Conservation (phyloP, 352 stramenopile genomes). For the Pythium vanterpoolii region DNA sequence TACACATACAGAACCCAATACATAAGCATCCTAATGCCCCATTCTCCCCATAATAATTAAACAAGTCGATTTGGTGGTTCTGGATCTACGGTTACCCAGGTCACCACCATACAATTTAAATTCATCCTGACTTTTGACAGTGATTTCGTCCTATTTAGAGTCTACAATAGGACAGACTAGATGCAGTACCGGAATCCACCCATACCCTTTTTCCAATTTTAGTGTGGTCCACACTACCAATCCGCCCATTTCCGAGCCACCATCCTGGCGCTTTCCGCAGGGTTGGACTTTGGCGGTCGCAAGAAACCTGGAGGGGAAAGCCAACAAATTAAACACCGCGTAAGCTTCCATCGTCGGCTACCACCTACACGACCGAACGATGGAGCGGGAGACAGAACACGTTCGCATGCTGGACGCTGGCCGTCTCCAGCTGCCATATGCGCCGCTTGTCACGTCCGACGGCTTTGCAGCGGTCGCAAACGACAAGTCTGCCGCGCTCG, state of each 20-base stretch:
- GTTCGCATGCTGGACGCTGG: slow-evolving; percentile 75
- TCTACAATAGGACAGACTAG: not conserved
- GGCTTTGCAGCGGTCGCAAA: slow-evolving; percentile 32
- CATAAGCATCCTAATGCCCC: too few relatives aligned
- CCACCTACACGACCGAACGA: not conserved
- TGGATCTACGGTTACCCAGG: too few relatives aligned
- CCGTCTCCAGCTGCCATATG: slow-evolving; percentile 41
- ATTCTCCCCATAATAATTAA: too few relatives aligned
- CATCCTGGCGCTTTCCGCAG: not conserved
- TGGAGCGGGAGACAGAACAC: slow-evolving; percentile 54
- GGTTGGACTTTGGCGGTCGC: not conserved
- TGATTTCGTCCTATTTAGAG: not conserved
- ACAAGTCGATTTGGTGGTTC: too few relatives aligned
- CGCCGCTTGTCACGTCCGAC: slow-evolving; percentile 25
- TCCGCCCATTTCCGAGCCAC: too few relatives aligned
- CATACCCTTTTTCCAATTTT: not conserved
- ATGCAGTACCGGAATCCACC: not conserved
- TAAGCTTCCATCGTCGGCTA: not conserved
- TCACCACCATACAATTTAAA: too few relatives aligned
- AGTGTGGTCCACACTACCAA: slow-evolving; percentile 1
- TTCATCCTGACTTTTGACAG: not conserved
- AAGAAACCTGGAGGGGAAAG: not conserved
- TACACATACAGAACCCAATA: too few relatives aligned
- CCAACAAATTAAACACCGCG: slow-evolving; percentile 1
- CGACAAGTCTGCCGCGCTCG: slow-evolving; percentile 47